Base-by-base conservation (phyloP, 2,329 filamentous ascomycete species). In the Thielaviopsis ethacetica region DNA sequence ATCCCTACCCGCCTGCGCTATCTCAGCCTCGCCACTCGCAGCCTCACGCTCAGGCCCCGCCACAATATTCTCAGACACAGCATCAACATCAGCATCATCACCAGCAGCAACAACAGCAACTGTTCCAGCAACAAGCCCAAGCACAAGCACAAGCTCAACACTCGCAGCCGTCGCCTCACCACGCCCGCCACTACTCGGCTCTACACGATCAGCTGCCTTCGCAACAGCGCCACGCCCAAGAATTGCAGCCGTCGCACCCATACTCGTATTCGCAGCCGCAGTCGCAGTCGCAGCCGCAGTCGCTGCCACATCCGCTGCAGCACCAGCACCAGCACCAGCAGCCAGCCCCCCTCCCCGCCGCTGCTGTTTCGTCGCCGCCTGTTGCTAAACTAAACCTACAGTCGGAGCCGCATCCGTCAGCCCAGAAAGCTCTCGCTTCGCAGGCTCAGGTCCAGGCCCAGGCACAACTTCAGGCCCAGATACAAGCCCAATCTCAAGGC, bases 21-120 rank as follows among this genome's bases (percentile, higher is more conserved):
- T 22, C 55, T 17, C 58, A 49, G 47, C 22, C 60, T 7, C 60
- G 44, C 1, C 56, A 53, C 13, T 38, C 38, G 5, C 60, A 54
- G 7, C 27, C 58, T 9, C 60, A 61, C 17, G 59, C 54, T 1
- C 50, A 58, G 51, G 56, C 57, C 17, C 58, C 41, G 12, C 44
- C 57, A 58, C 58, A 54, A 26, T n/a, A 44, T 34, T 34, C 47
- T 6, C 41, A 38, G 21, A 30, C 26, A 22, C 52, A 38, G n/a
- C 38, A 58, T 21, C 49, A 54, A 19, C 58, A 62, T 13, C 53
- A 55, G 10, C 51, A 54, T 9, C 9, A 54, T 6, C 55, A 60
- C 61, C 56, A 64, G 63, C 54, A 62, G 65, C 59, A 51, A 59
- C 30, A 68, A 66, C 59, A 64, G 63, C 7, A 64, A 63, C 56